Percentiles rank a stretch among this genome's conserved stretches.
Conservation (phyloP, 257 asterid genomes). For the Fraxinus excelsior region DNA sequence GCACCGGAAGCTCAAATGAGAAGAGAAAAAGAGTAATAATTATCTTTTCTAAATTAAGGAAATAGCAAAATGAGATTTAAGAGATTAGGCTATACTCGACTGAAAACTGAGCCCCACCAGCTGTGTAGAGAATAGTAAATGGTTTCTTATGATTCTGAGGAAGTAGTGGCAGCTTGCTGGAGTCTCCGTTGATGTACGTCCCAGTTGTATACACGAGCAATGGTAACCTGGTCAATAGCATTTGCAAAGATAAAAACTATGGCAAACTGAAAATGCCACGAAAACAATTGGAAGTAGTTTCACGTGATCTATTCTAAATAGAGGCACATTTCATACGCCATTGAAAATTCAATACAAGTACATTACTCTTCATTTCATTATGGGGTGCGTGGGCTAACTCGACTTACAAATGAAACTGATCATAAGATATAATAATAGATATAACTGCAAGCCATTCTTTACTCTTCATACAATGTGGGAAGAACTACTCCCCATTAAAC, state of each 20-base stretch:
- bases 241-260: conserved; percentile 13
- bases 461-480: not conserved
- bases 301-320: not conserved
- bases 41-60: conserved; percentile 9
- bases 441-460: not conserved
- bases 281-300: not conserved
- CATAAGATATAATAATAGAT: not conserved
- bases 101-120: conserved; percentile 23
- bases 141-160: conserved; percentile 42
- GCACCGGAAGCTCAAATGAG: conserved; percentile 19
- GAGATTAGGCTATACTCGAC: conserved; percentile 18
- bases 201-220: conserved; percentile 95
- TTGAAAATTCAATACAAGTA: not conserved
- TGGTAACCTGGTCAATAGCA: conserved; percentile 66
- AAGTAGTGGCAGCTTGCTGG: conserved; percentile 49
- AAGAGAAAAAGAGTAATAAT: not conserved
- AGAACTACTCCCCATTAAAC: not conserved
- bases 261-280: not conserved
- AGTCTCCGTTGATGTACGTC: conserved; percentile 87
- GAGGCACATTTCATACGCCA: not conserved
- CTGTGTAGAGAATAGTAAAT: not conserved
- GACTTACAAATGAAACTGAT: not conserved
- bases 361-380: not conserved
- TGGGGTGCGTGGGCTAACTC: not conserved
- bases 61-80: not conserved